Conservation (phyloP, 805 yeast species). For the Spathaspora hagerdaliae region DNA sequence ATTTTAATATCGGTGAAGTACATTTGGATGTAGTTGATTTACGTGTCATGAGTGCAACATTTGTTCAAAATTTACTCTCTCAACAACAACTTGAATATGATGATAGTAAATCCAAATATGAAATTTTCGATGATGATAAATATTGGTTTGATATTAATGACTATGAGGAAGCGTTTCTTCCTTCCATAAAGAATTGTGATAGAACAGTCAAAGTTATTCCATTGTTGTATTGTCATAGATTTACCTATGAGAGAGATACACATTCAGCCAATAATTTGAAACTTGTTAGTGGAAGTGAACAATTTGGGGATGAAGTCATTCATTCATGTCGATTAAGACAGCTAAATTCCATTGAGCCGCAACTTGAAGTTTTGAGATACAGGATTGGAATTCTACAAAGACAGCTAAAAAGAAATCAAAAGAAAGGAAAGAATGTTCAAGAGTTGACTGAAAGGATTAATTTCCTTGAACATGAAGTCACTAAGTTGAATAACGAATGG, state of each 20-base stretch:
- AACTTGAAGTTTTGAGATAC: constrained; percentile 19
- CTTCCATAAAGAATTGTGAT: constrained; percentile 29
- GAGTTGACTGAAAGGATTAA: constrained; percentile 15
- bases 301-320: constrained; percentile 23
- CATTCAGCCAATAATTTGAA: constrained; percentile 1
- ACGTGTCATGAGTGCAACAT: constrained; percentile 49
- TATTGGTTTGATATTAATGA: constrained; percentile 64
- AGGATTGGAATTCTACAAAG: constrained; percentile 24
- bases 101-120: constrained; percentile 13
- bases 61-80: constrained; percentile 29
- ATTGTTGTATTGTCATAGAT: constrained; percentile 61
- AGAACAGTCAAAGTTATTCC: constrained; percentile 54
- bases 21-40: constrained; percentile 54
- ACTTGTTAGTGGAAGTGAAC: constrained; percentile 2
- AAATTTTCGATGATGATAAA: constrained; percentile 49
- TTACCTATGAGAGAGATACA: constrained; percentile 66
- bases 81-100: constrained; percentile 1
- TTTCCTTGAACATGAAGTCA: constrained; percentile 16
- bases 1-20: constrained; percentile 64
- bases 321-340: constrained; percentile 27
- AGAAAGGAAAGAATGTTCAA: constrained; percentile 2
- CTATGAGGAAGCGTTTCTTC: constrained; percentile 52
- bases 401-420: constrained; percentile 10
- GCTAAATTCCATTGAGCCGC: constrained; percentile 24
- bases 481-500: constrained; percentile 2